These are phyloP conservation scores for Albophoma yamanashiensis DNA, from an alignment of 2,329 filamentous ascomycete species.

Conservation along the genomic window DNA sequence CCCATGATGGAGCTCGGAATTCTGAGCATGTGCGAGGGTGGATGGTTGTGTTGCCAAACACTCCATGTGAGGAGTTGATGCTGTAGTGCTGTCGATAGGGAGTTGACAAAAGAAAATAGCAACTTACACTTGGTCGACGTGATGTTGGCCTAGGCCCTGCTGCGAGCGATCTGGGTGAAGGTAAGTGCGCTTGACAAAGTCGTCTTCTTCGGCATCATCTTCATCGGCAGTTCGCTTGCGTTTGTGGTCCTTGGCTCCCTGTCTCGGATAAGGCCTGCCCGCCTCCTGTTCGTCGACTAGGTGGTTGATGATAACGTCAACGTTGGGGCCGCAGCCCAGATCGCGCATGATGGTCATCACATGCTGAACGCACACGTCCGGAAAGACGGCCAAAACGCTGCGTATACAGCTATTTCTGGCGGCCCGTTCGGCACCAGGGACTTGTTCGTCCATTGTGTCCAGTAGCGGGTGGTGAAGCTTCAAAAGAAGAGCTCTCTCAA, in stretches of 20 bases:
- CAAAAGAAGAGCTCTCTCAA: no score
- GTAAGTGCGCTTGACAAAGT: background rate
- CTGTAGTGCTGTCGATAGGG: background rate
- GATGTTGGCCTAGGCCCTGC: no score
- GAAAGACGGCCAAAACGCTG: slow-evolving; percentile 23
- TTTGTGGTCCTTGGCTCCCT: slow-evolving; percentile 19
- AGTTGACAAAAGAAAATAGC: background rate
- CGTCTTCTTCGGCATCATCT: background rate
- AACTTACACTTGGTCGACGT: background rate
- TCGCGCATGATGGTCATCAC: slow-evolving; percentile 17
- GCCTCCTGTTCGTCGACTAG: slow-evolving; percentile 30
- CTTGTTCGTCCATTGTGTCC: background rate
- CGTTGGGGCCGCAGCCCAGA: slow-evolving; percentile 16
- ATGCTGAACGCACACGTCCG: slow-evolving; percentile 32
- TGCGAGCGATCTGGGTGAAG: background rate
- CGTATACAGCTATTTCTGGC: slow-evolving; percentile 6
- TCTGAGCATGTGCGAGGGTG: background rate
- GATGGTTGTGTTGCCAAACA: background rate
- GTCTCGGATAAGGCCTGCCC: slow-evolving; percentile 25
- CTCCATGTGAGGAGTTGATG: no score
- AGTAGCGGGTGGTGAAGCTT: background rate
- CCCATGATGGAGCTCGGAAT: background rate
- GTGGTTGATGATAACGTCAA: slow-evolving; percentile 20
- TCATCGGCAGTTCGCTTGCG: slow-evolving; percentile 25
- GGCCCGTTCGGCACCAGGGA: background rate